Conservation (phyloP, 2,329 filamentous ascomycete genomes). For the Fusarium kyushuense region DNA sequence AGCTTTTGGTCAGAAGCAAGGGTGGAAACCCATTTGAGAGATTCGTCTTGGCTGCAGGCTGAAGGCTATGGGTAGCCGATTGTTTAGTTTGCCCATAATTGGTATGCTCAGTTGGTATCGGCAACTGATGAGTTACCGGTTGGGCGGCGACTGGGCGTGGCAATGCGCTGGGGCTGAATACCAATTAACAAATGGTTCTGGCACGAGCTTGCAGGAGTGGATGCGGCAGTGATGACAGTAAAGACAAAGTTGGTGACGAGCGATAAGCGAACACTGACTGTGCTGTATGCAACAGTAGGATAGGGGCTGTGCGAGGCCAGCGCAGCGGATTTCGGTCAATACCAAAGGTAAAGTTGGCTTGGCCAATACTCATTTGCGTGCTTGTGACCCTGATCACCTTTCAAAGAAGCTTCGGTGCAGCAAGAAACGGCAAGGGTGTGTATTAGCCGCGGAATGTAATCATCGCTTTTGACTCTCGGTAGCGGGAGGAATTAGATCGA, state of each 20-base stretch:
- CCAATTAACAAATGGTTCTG: constrained; percentile 29
- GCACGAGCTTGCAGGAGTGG: constrained; percentile 40
- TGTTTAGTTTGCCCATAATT: constrained; percentile 18
- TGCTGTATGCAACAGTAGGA: constrained; percentile 13
- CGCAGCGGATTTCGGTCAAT: constrained; percentile 39
- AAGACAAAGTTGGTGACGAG: constrained; percentile 9
- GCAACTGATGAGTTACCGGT: constrained; percentile 16
- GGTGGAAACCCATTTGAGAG: constrained; percentile 4
- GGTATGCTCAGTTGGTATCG: constrained; percentile 1
- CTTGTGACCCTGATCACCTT: constrained; percentile 18
- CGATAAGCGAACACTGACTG: constrained; percentile 22
- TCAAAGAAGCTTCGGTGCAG: constrained; percentile 8
- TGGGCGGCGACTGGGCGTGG: constrained; percentile 30
- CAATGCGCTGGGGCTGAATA: constrained; percentile 45
- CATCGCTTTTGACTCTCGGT: constrained; percentile 30
- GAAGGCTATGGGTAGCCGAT: neutral
- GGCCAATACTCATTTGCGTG: constrained; percentile 10
- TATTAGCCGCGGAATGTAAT: neutral
- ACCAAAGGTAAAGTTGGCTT: constrained; percentile 34
- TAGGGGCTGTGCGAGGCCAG: constrained; percentile 38
- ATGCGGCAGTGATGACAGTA: constrained; percentile 32
- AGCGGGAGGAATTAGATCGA: constrained; percentile 35
- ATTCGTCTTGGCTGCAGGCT: constrained; percentile 25
- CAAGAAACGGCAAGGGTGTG: neutral
- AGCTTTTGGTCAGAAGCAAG: constrained; percentile 18